Evolutionary conservation across 73 alveolate species (phyloP), one percentile per base, ranked within the genome.

Genomic region (Diophrys sp.): DNA sequence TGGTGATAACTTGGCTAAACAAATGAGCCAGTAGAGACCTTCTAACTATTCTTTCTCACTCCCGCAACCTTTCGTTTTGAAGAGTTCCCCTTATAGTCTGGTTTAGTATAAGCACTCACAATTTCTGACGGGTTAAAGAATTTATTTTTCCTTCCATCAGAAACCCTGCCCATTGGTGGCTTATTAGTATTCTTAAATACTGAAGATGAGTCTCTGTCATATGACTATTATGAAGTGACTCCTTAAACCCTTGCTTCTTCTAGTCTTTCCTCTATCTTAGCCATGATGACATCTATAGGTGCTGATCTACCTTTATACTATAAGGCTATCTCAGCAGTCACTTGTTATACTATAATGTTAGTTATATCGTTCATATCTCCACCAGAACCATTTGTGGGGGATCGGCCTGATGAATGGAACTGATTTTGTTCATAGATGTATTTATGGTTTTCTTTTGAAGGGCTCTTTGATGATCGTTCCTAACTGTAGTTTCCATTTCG

Each of bases 231-330:
- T 44, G 62, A 44, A 44, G 62, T 18, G 18, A 44, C 62, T 44
- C 62, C 18, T 44, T 18, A 5, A 44, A 5, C 5, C 18, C 62
- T 44, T 11, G 18, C 62, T 11, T 44, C 62, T 44, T 44, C 25
- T 2, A 68, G 55, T 18, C 75, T 18, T 28, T 68, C 75, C 54
- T 68, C 75, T 1, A 68, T 68, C 24, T 68, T 68, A 27, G 23
- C 2, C 54, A 68, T 25, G 31, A 68, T 68, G 23, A 68, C 54
- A 2, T 68, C 75, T n/a, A 68, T 68, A 2, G 75, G 75, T 2
- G 75, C 75, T 25, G 75, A 68, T 68, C 75, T 68, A 44, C 75
- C 75, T 23, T 68, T 68, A 31, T 68, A 68, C 24, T 68, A 23
- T 5, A 68, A 1, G 25, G 75, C 25, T 2, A 68, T 25, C 75